These are phyloP conservation scores for Fusarium albidum DNA, from an alignment of 2,329 filamentous ascomycete species.

Conservation along the genomic window DNA sequence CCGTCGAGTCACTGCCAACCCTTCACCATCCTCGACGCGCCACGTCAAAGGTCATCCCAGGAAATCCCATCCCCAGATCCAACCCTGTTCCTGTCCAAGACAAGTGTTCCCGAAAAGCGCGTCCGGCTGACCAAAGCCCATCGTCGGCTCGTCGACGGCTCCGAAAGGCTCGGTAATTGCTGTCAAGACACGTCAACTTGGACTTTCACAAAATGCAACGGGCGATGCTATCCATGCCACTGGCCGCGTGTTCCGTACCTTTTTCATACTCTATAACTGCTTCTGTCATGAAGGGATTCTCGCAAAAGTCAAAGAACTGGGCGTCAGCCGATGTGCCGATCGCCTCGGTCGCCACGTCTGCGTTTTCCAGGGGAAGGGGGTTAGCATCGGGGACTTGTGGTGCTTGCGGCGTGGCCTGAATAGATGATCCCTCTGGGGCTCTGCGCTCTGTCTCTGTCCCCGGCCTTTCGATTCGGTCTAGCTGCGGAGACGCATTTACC, in stretches of 20 bases:
- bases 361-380: background rate
- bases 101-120: background rate
- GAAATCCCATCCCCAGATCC: conserved; percentile 22
- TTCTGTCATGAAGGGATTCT: conserved; percentile 6
- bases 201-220: background rate
- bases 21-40: too few species aligned
- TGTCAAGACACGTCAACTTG: background rate
- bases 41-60: background rate
- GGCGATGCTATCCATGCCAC: too few species aligned
- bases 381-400: background rate
- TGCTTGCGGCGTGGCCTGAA: too few species aligned
- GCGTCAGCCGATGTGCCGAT: background rate
- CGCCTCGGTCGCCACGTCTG: background rate
- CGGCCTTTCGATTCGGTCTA: background rate
- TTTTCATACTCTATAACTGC: conserved; percentile 2
- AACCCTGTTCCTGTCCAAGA: conserved; percentile 17
- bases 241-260: background rate
- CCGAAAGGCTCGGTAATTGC: background rate
- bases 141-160: background rate
- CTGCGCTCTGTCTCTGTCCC: too few species aligned
- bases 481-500: background rate
- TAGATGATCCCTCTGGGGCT: too few species aligned
- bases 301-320: conserved; percentile 5
- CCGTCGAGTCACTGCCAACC: too few species aligned
- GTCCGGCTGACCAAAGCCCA: background rate